phyloP scores from a whole-genome alignment of 2,329 filamentous ascomycete genomes.

The Scolecobasidium constrictum region DNA sequence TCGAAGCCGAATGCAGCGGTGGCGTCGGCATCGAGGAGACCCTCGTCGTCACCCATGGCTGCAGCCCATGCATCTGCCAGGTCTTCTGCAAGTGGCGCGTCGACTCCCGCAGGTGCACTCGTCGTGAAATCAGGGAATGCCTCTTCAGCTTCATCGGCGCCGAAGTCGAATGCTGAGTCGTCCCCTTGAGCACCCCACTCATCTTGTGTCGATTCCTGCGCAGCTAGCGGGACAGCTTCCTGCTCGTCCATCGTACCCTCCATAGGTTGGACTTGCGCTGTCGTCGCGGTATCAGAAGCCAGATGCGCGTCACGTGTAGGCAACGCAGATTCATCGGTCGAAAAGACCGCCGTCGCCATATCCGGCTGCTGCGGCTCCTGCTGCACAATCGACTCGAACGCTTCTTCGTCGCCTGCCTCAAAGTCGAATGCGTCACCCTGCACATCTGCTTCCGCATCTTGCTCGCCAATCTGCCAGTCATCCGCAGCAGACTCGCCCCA shows the following conservation, averaged over 20 bases:
- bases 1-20: constrained; percentile 44
- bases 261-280: constrained; percentile 1
- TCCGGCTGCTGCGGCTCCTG: not conserved
- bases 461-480: constrained; percentile 1
- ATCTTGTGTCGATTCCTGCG: constrained; percentile 15
- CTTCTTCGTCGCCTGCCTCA: not conserved
- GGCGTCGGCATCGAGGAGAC: constrained; percentile 45
- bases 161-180: not conserved
- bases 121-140: not conserved
- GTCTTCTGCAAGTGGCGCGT: constrained; percentile 40
- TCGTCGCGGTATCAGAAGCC: no score
- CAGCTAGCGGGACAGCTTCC: not conserved
- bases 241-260: not conserved
- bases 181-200: constrained; percentile 12
- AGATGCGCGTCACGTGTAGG: not conserved
- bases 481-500: constrained; percentile 7
- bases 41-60: constrained; percentile 65
- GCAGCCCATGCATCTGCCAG: constrained; percentile 75
- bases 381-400: no score
- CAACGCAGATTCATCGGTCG: not conserved
- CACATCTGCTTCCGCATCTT: constrained; percentile 1
- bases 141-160: not conserved
- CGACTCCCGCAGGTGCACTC: constrained; percentile 1
- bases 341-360: not conserved
- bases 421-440: not conserved